phyloP scores from a whole-genome alignment of 805 yeast species.

The Yarrowia yakushimensis region DNA sequence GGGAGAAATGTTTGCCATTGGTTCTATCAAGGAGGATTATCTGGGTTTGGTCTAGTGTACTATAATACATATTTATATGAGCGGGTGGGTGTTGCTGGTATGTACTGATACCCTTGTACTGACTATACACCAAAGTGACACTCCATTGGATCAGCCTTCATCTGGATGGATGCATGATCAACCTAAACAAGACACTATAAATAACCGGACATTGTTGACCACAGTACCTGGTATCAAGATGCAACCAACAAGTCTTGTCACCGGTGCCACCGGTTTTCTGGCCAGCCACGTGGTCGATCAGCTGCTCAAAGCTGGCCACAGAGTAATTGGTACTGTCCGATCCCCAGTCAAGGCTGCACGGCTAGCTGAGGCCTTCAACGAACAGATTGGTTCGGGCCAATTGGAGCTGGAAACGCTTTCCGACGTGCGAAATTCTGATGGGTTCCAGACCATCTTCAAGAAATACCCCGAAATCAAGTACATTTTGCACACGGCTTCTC shows the following conservation, averaged over 20 bases:
- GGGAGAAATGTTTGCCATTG: conserved; percentile 94
- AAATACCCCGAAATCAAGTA: conserved; percentile 38
- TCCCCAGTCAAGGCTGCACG: conserved; percentile 43
- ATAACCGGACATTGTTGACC: too few species aligned
- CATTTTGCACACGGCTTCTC: conserved; percentile 45
- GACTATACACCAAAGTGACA: too few species aligned
- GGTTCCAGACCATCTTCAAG: conserved; percentile 52
- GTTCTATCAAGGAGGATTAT: conserved; percentile 96
- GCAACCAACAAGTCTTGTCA: conserved; percentile 37
- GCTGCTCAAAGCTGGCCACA: conserved; percentile 43
- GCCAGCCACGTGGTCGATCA: conserved; percentile 43
- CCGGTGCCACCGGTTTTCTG: conserved; percentile 48
- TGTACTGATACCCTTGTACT: too few species aligned
- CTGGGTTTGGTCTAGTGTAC: conserved; percentile 65
- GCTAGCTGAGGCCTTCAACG: conserved; percentile 28
- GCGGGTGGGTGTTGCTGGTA: too few species aligned
- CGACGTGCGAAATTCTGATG: conserved; percentile 35
- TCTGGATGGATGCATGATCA: conserved; percentile 10
- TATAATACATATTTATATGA: conserved; percentile 18
- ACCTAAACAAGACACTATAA: background rate
- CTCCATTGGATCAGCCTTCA: too few species aligned
- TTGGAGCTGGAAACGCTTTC: conserved; percentile 35
- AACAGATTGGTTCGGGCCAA: conserved; percentile 30
- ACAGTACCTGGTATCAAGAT: too few species aligned
- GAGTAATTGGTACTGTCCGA: conserved; percentile 50